Percentiles rank a stretch among this genome's conserved stretches.
Evolutionary conservation across 139 green algal species (phyloP).

Genomic region (Edaphochlamys debaryana): DNA sequence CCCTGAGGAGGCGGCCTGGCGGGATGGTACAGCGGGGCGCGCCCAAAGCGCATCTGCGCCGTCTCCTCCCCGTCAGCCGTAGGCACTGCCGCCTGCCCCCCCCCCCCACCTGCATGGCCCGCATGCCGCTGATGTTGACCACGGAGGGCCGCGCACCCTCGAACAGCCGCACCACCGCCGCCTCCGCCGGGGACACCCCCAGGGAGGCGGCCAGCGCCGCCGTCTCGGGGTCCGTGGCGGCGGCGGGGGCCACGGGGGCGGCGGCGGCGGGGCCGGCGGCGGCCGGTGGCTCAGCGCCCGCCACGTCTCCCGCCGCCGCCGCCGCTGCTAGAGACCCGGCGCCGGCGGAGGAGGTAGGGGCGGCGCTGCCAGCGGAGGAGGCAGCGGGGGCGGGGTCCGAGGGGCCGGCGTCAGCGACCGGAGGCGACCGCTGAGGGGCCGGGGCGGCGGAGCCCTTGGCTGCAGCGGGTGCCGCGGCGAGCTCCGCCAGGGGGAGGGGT

Average conservation of each 20-base stretch:
- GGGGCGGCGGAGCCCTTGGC: no score
- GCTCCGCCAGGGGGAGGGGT: neutral
- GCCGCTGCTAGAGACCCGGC: no score
- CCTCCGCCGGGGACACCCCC: slow-evolving; percentile 15
- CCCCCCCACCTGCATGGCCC: slow-evolving; percentile 27
- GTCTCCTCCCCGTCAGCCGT: no score
- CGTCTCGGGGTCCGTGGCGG: neutral
- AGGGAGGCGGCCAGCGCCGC: neutral
- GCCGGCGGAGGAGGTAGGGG: no score
- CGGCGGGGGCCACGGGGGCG: neutral
- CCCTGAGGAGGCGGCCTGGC: no score
- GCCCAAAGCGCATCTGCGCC: no score
- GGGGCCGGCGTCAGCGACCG: no score
- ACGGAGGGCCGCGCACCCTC: slow-evolving; percentile 7
- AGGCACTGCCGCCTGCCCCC: no score
- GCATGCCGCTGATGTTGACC: slow-evolving; percentile 43
- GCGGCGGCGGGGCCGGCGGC: neutral
- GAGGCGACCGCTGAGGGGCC: no score
- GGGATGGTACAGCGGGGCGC: no score
- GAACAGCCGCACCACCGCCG: slow-evolving; percentile 28
- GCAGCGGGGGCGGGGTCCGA: no score
- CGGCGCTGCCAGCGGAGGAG: no score
- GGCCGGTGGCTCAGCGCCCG: neutral
- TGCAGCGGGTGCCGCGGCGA: neutral
- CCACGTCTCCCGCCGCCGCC: neutral